A percentile compares a stretch with the other conserved stretches of the same genome.
Conservation (phyloP, 2,329 filamentous ascomycete species). For the Botryotinia globosa region DNA sequence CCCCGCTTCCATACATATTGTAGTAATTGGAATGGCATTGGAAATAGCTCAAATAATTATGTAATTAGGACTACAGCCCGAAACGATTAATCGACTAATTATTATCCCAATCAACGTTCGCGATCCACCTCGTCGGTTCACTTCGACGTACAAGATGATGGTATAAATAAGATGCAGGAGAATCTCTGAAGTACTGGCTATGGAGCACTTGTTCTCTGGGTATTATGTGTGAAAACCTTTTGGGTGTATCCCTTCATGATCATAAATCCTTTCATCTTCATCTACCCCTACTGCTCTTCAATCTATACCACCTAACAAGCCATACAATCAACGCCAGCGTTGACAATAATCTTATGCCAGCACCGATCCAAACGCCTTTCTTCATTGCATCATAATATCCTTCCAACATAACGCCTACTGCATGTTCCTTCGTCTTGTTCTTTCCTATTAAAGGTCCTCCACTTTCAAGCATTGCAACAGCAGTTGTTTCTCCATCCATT, state of each 20-base stretch:
- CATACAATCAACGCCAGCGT: conserved; percentile 17
- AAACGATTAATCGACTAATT: background rate
- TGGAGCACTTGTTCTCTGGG: background rate
- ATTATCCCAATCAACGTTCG: background rate
- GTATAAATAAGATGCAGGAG: background rate
- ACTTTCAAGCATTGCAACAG: conserved; percentile 24
- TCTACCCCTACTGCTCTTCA: conserved; percentile 8
- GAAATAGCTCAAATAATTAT: background rate
- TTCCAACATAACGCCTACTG: conserved; percentile 36
- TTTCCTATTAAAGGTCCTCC: conserved; percentile 27
- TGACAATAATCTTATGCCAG: conserved; percentile 25
- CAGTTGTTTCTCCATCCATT: conserved; percentile 33
- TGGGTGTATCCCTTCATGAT: conserved; percentile 3
- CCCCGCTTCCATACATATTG: background rate
- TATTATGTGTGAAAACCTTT: background rate
- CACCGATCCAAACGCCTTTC: conserved; percentile 34
- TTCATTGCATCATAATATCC: conserved; percentile 37
- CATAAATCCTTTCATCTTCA: background rate
- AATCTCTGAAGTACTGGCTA: background rate
- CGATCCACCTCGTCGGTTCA: background rate
- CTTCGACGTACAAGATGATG: background rate
- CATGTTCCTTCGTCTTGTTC: conserved; percentile 30
- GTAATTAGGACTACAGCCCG: background rate
- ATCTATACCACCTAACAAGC: conserved; percentile 17
- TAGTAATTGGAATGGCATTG: background rate